Conservation (phyloP, 441 rosid genomes). For the Brassica hybrid region DNA sequence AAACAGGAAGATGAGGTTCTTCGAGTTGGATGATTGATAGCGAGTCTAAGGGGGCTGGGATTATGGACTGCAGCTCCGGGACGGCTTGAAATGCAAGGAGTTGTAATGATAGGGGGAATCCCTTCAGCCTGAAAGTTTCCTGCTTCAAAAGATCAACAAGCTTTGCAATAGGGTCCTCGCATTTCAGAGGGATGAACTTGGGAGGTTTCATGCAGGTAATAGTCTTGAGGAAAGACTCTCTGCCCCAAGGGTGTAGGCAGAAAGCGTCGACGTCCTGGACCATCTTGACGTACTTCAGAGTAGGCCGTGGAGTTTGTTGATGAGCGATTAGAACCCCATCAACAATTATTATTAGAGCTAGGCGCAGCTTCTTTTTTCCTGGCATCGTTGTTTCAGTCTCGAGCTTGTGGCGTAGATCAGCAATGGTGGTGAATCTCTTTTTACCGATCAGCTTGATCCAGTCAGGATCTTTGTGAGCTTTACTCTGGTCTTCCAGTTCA, state of each 20-base stretch:
- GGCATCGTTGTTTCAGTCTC: not conserved
- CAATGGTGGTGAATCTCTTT: not conserved
- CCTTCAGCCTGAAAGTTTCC: not conserved
- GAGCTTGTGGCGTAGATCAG: not conserved
- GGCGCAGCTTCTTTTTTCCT: not conserved
- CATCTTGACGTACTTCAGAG: not conserved
- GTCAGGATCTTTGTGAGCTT: not conserved
- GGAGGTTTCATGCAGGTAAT: not conserved
- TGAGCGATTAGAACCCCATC: not conserved
- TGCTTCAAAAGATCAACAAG: not conserved
- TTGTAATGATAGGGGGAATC: not conserved
- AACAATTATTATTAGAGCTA: not conserved
- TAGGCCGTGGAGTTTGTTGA: not conserved
- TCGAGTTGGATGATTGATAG: not conserved
- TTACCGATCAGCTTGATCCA: not conserved
- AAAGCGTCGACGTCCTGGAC: not conserved
- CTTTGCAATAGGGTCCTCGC: not conserved
- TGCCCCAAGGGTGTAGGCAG: not conserved
- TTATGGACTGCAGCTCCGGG: not conserved
- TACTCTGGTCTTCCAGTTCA: not conserved
- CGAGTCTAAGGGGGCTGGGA: not conserved
- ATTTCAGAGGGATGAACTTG: no score
- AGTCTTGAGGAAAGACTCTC: not conserved
- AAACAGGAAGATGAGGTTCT: not conserved
- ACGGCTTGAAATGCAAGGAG: not conserved